Conservation (phyloP, 2,329 filamentous ascomycete genomes). For the Diaporthe sp. region DNA sequence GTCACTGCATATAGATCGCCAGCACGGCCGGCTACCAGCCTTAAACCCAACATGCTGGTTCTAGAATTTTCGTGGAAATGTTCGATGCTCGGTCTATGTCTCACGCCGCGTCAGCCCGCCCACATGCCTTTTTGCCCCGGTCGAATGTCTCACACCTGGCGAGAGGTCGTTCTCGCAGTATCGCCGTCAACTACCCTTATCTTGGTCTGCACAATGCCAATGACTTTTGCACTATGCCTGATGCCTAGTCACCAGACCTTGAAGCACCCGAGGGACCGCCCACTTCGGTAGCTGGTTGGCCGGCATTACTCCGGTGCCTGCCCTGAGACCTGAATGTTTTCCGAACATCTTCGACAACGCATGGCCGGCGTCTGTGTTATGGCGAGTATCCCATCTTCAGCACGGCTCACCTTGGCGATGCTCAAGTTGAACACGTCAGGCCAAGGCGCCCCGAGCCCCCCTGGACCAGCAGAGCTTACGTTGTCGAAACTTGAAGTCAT, state of each 20-base stretch:
- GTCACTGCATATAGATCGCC: not conserved
- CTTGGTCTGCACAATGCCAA: not conserved
- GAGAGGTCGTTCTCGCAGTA: not conserved
- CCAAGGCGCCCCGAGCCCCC: not conserved
- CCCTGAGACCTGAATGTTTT: not conserved
- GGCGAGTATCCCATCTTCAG: not conserved
- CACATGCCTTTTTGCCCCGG: not conserved
- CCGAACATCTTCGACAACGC: not conserved
- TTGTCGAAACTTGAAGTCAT: not conserved
- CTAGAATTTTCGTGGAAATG: not conserved
- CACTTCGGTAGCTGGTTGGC: not conserved
- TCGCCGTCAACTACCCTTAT: not conserved
- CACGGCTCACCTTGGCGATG: not conserved
- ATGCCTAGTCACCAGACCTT: not conserved
- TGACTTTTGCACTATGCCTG: not conserved
- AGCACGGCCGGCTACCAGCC: not conserved
- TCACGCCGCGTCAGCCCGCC: constrained; percentile 10
- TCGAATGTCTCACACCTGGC: not conserved
- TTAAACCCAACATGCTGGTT: not conserved
- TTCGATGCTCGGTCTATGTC: not conserved
- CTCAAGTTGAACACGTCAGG: not conserved
- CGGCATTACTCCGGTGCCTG: constrained; percentile 1
- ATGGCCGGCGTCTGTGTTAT: not conserved
- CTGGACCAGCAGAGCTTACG: not conserved
- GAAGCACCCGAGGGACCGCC: not conserved